phyloP scores from a whole-genome alignment of 768 basidiomycete species.

The Tricholoma hemisulphureum region DNA sequence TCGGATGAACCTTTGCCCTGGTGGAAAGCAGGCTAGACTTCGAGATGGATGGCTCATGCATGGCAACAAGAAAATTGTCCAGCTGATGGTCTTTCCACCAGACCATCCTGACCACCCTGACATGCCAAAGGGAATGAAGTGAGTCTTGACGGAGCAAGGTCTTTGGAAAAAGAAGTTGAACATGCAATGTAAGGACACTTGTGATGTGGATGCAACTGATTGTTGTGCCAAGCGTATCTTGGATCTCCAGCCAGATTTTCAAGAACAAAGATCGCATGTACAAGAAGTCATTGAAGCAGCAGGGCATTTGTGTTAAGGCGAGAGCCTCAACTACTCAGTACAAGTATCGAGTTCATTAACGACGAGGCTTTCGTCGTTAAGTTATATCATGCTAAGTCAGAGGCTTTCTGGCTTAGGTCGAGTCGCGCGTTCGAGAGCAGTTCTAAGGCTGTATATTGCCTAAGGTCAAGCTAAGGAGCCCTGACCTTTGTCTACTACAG shows the following conservation, averaged over 20 bases:
- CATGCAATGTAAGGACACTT: too few species aligned
- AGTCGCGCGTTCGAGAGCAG: too few species aligned
- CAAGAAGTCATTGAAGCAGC: conserved; percentile 20
- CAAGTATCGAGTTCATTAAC: too few species aligned
- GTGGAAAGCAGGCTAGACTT: conserved; percentile 37
- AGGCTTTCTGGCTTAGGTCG: too few species aligned
- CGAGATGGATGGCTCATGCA: conserved; percentile 30
- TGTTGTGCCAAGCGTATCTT: too few species aligned
- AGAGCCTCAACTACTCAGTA: too few species aligned
- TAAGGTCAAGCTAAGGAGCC: too few species aligned
- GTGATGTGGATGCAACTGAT: too few species aligned
- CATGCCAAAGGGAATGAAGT: conserved; percentile 20
- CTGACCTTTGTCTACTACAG: too few species aligned
- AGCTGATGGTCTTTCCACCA: conserved; percentile 34
- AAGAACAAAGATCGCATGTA: conserved; percentile 17
- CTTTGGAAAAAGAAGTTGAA: conserved; percentile 7
- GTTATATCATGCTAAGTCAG: too few species aligned
- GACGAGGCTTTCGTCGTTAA: too few species aligned
- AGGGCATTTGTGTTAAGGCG: conserved; percentile 24
- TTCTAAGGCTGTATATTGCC: too few species aligned
- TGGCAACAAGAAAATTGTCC: conserved; percentile 22
- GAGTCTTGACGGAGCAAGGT: conserved; percentile 14
- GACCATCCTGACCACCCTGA: conserved; percentile 29
- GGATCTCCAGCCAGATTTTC: conserved; percentile 19
- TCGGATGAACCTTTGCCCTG: conserved; percentile 38